Evolutionary conservation across 352 stramenopile genomes (phyloP).

Genomic region (Globisporangium irregulare): DNA sequence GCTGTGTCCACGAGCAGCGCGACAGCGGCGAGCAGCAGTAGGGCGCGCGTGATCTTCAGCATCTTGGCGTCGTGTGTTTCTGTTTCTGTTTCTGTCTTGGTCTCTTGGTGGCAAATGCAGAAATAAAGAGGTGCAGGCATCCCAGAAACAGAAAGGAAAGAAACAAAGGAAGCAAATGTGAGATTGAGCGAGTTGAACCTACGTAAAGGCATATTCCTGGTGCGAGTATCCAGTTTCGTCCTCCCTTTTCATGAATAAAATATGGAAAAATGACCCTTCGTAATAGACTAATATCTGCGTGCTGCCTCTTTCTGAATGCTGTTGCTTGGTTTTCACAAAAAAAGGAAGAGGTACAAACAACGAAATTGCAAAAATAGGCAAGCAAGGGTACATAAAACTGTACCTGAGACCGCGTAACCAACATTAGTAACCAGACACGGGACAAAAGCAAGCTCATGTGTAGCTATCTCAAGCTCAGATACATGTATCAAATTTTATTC

Average conservation of each 20-base stretch:
- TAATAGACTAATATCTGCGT: background rate
- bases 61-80: background rate
- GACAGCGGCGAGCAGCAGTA: constrained; percentile 21
- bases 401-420: background rate
- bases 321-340: background rate
- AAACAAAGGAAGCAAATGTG: background rate
- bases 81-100: background rate
- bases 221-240: background rate
- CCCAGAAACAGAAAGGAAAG: background rate
- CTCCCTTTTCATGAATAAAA: background rate
- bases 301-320: background rate
- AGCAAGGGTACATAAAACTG: background rate
- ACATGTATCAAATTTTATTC: background rate
- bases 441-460: background rate
- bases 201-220: background rate
- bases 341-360: background rate
- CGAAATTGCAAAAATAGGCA: background rate
- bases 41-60: background rate
- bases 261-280: background rate
- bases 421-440: background rate
- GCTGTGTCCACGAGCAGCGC: constrained; percentile 2
- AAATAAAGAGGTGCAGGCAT: background rate
- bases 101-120: background rate
- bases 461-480: background rate
- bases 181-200: background rate